These are phyloP conservation scores for Haberlea rhodopensis DNA, from an alignment of 257 asterid genomes.

Conservation along the genomic window DNA sequence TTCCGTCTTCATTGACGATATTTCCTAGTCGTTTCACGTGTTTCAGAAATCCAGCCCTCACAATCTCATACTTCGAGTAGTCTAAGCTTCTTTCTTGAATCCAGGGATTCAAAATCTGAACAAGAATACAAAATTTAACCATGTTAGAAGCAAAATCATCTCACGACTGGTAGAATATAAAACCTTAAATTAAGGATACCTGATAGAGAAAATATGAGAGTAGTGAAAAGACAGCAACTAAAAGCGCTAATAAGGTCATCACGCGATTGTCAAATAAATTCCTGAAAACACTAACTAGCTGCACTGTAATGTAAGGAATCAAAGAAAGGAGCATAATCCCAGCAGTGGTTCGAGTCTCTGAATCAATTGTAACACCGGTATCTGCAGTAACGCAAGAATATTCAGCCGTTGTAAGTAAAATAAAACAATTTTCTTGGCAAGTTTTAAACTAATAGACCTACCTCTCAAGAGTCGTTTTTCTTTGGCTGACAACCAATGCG, in stretches of 20 bases:
- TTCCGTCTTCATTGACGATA: conserved; percentile 36
- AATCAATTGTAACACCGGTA: conserved; percentile 38
- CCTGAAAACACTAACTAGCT: conserved; percentile 31
- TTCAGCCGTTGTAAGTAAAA: background rate
- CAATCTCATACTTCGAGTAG: conserved; percentile 43
- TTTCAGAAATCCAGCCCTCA: conserved; percentile 33
- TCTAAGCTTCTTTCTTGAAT: conserved; percentile 55
- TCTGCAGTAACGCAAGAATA: conserved; percentile 25
- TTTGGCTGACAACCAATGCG: conserved; percentile 28
- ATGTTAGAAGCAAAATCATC: background rate
- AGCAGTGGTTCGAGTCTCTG: conserved; percentile 40
- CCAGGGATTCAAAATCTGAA: conserved; percentile 56
- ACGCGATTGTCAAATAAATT: conserved; percentile 27
- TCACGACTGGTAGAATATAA: background rate
- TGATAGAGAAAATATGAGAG: conserved; percentile 41
- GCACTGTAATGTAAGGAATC: conserved; percentile 46
- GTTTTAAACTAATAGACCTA: background rate
- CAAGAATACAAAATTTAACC: conserved; percentile 3
- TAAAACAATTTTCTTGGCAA: background rate
- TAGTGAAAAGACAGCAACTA: conserved; percentile 33
- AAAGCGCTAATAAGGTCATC: conserved; percentile 37
- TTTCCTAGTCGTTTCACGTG: conserved; percentile 37
- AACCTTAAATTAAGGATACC: conserved; percentile 24
- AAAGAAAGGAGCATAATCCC: conserved; percentile 50
- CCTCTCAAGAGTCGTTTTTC: conserved; percentile 28